Conservation (phyloP, 805 yeast genomes). For the Yueomyces sinensis region DNA sequence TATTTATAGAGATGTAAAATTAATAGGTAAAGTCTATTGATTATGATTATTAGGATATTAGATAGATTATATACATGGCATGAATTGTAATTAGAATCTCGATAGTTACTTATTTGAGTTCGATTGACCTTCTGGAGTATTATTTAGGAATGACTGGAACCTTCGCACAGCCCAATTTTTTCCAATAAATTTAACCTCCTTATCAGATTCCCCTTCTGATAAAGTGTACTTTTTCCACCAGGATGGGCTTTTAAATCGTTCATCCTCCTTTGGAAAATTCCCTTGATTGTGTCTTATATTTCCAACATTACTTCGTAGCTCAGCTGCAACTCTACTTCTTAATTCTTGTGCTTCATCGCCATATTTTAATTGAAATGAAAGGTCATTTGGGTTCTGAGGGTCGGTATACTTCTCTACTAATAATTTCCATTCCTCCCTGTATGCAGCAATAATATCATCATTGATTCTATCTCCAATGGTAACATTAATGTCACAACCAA, state of each 20-base stretch:
- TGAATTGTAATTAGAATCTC: too few relatives aligned
- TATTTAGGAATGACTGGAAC: constrained; percentile 36
- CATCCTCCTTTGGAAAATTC: constrained; percentile 48
- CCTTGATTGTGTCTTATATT: constrained; percentile 27
- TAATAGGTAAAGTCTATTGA: neutral
- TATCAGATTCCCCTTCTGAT: constrained; percentile 54
- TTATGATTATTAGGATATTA: neutral
- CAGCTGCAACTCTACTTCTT: constrained; percentile 58
- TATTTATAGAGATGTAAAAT: too few relatives aligned
- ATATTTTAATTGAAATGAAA: constrained; percentile 45
- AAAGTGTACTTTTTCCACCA: constrained; percentile 66
- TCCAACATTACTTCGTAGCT: constrained; percentile 49
- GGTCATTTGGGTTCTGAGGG: constrained; percentile 37
- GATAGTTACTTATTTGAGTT: too few relatives aligned
- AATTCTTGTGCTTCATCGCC: constrained; percentile 56
- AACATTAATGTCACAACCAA: constrained; percentile 56
- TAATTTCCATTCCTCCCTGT: constrained; percentile 57
- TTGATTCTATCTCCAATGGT: constrained; percentile 61
- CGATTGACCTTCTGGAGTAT: constrained; percentile 10
- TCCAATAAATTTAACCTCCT: constrained; percentile 60
- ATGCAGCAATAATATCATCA: constrained; percentile 43
- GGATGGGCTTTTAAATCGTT: constrained; percentile 47
- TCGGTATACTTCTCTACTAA: constrained; percentile 44
- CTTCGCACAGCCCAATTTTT: constrained; percentile 73
- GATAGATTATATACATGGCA: too few relatives aligned